Conservation (phyloP, 208 protist genomes). For the Trichomonas gallinae region DNA sequence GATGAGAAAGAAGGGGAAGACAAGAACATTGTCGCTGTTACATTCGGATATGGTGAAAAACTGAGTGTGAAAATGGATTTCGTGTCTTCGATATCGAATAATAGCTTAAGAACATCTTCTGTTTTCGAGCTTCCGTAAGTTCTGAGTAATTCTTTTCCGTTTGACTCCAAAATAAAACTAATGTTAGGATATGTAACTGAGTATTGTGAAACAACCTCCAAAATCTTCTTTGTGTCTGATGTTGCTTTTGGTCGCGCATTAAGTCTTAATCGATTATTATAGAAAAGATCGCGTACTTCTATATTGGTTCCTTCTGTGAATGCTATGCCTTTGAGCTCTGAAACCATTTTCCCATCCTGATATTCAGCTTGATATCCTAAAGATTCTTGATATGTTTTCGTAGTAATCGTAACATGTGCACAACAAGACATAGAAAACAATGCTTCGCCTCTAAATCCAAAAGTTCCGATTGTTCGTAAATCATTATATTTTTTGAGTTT, state of each 20-base stretch:
- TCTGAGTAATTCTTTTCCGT: background rate
- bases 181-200: background rate
- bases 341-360: background rate
- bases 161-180: background rate
- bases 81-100: background rate
- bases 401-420: background rate
- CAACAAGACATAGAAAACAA: slow-evolving; percentile 60
- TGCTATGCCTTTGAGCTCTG: background rate
- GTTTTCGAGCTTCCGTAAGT: background rate
- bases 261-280: background rate
- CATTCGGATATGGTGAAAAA: background rate
- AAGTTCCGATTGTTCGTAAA: slow-evolving; percentile 52
- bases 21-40: background rate
- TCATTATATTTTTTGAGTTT: slow-evolving; percentile 58
- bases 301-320: background rate
- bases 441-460: slow-evolving; percentile 91
- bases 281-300: background rate
- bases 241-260: background rate
- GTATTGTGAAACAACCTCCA: background rate
- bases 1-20: background rate
- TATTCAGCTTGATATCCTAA: background rate
- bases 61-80: background rate
- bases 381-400: background rate
- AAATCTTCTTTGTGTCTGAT: background rate
- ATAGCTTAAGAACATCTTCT: background rate